Evolutionary conservation across 371 early-diverging fungal genomes (phyloP).

Genomic region (Rhizopus stolonifer): DNA sequence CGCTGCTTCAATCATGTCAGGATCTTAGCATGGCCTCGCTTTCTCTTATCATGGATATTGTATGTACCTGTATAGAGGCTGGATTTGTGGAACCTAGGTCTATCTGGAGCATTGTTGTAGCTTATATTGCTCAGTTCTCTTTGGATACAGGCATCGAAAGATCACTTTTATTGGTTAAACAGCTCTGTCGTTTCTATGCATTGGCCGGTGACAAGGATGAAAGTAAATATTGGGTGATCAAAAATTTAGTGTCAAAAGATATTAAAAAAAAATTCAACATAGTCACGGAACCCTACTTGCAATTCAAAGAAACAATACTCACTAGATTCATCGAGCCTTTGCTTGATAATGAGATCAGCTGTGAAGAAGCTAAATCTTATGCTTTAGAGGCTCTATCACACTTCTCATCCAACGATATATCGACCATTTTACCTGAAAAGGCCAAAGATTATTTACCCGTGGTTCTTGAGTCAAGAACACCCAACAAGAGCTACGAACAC

Average conservation of each 20-base stretch:
- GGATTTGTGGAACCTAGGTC: slow-evolving; percentile 57
- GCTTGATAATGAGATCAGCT: slow-evolving; percentile 23
- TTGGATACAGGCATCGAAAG: slow-evolving; percentile 17
- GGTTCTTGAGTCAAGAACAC: slow-evolving; percentile 21
- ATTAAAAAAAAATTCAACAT: neutral
- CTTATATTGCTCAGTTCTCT: slow-evolving; percentile 51
- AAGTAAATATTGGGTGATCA: slow-evolving; percentile 29
- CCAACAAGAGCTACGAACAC: slow-evolving; percentile 27
- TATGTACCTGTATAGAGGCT: slow-evolving; percentile 46
- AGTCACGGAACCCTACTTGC: slow-evolving; percentile 54
- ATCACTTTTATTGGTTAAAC: slow-evolving; percentile 18
- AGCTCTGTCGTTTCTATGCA: slow-evolving; percentile 47
- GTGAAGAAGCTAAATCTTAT: slow-evolving; percentile 23
- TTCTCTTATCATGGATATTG: slow-evolving; percentile 44
- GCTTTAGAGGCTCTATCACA: slow-evolving; percentile 45
- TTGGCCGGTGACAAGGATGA: slow-evolving; percentile 53
- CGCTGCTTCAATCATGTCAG: slow-evolving; percentile 48
- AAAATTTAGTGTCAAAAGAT: neutral
- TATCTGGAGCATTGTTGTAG: slow-evolving; percentile 52
- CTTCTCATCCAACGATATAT: slow-evolving; percentile 49
- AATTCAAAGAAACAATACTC: slow-evolving; percentile 46
- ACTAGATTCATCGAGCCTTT: slow-evolving; percentile 39
- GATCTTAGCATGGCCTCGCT: slow-evolving; percentile 50
- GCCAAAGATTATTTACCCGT: slow-evolving; percentile 35
- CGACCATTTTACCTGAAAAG: slow-evolving; percentile 45